These are phyloP conservation scores for Withania somnifera DNA, from an alignment of 305 asterid species.

Conservation along the genomic window DNA sequence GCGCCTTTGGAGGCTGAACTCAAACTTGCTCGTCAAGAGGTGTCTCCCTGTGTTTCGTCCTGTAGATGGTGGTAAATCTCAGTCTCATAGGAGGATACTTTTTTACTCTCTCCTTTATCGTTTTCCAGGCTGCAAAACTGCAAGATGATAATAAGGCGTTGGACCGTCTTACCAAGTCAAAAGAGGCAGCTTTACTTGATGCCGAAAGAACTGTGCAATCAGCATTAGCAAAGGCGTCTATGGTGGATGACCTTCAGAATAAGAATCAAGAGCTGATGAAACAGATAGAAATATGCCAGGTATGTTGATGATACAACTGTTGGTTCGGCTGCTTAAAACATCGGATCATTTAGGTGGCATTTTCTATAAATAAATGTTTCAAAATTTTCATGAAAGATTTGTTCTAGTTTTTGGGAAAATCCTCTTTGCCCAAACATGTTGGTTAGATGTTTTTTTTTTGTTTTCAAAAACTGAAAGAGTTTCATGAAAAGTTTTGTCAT, in stretches of 20 bases:
- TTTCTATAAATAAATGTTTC: background rate
- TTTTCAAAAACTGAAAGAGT: background rate
- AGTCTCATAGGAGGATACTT: background rate
- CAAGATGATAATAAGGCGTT: slow-evolving; percentile 94
- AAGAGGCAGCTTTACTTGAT: slow-evolving; percentile 95
- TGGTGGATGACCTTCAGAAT: slow-evolving; percentile 98
- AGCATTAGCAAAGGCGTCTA: slow-evolving; percentile 92
- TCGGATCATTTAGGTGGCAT: background rate
- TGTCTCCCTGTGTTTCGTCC: slow-evolving; percentile 12
- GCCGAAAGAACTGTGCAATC: slow-evolving; percentile 90
- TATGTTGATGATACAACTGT: slow-evolving; percentile 6
- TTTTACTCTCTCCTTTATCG: slow-evolving; percentile 8
- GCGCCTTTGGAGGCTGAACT: slow-evolving; percentile 97
- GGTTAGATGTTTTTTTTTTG: background rate
- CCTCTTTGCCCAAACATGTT: background rate
- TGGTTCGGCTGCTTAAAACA: background rate
- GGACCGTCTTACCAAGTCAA: slow-evolving; percentile 91
- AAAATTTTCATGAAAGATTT: background rate
- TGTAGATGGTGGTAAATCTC: background rate
- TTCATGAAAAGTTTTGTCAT: background rate
- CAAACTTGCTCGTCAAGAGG: slow-evolving; percentile 94
- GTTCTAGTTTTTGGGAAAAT: background rate
- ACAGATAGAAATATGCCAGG: slow-evolving; percentile 99
- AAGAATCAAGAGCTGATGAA: slow-evolving; percentile 96
- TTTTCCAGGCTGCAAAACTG: slow-evolving; percentile 65